These are phyloP conservation scores for Peziza echinospora DNA, from an alignment of 495 filamentous ascomycete species.

Conservation along the genomic window DNA sequence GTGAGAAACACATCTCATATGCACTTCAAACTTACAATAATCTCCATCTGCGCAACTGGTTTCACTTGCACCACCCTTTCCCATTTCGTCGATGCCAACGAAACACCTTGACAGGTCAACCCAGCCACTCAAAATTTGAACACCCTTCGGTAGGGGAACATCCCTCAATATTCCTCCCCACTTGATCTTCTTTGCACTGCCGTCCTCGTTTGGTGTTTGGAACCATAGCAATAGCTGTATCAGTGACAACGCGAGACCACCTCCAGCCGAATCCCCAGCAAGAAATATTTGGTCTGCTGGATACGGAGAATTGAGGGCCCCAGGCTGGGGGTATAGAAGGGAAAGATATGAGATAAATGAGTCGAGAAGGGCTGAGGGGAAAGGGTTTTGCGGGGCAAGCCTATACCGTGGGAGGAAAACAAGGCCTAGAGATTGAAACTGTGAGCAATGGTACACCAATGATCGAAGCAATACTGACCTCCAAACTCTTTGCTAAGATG, in stretches of 20 bases:
- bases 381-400: conserved; percentile 63
- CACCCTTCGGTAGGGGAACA: conserved; percentile 48
- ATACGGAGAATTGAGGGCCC: conserved; percentile 48
- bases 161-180: conserved; percentile 38
- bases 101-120: conserved; percentile 51
- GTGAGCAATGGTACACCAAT: no score
- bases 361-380: conserved; percentile 66
- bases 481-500: conserved; percentile 29
- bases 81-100: no score
- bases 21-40: no score
- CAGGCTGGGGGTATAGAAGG: conserved; percentile 57
- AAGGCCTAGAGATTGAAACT: conserved; percentile 17
- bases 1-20: no score
- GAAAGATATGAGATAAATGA: conserved; percentile 63
- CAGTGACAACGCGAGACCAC: conserved; percentile 49
- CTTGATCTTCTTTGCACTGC: conserved; percentile 20
- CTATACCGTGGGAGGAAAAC: conserved; percentile 70
- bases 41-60: conserved; percentile 41
- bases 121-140: conserved; percentile 50
- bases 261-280: conserved; percentile 75
- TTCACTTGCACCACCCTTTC: no score
- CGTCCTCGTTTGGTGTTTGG: conserved; percentile 23
- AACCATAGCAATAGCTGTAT: conserved; percentile 55
- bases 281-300: conserved; percentile 50
- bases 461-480: conserved; percentile 13